Base-by-base conservation (phyloP, 2,329 filamentous ascomycete species). In the Pseudogymnoascus sp. region DNA sequence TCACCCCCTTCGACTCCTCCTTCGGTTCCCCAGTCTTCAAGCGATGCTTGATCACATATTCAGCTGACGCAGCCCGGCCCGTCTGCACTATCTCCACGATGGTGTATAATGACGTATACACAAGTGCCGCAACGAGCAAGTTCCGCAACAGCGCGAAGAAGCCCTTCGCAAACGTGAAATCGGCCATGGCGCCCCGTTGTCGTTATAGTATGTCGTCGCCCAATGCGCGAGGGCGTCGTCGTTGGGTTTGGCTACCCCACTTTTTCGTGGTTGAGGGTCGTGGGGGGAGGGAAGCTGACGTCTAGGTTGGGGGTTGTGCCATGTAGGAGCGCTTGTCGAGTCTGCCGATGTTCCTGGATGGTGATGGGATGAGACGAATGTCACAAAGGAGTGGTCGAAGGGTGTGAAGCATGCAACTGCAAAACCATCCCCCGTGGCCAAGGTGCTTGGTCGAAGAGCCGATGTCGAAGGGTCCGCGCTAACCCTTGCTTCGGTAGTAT, bases 41-140 rank as follows among this genome's bases (percentile, higher is more conserved):
- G 1, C 47, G 25, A 16, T 60, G 33, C n/a, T 60, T 60, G 40
- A 42, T 28, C 33, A 60, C 33, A 28, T 75, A 53, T 5, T 53
- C 47, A 0, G 47, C 47, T 14, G 75, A 70, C 23, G 73, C 70
- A 37, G 73, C 70, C 12, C 71, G 72, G 40, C 77, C 76, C 63
- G 76, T 77, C 68, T 73, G 74, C 61, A 75, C 73, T 4, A 79
- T 63, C 62, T 72, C 72, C 60, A 79, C 74, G 31, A 76, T 69
- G 50, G 73, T 75, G 65, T 75, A 78, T 37, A 79, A 74, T 60
- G 73, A 62, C 2, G 69, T 71, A 66, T 80, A 80, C 11, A 78
- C 65, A 11, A 78, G 65, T 23, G 73, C 71, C 23, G 77, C 78
- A 38, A 79, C 70, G 5, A 73, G 64, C 16, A 80, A 67, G 67